Evolutionary conservation across 768 basidiomycete species (phyloP).

Genomic region (Leccinum subtestaceum): DNA sequence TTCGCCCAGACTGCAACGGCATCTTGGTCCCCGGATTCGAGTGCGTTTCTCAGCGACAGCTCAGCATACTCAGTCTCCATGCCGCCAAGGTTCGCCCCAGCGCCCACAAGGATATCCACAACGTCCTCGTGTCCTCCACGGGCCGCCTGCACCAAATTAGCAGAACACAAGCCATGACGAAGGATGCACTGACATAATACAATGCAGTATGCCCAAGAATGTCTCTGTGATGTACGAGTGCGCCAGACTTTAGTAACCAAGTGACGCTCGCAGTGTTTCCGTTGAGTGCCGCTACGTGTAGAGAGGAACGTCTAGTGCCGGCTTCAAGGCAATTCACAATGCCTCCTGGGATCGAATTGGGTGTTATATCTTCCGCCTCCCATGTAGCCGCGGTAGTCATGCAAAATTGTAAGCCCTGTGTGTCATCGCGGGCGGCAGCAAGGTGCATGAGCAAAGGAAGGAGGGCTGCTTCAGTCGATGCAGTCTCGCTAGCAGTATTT

Average conservation of each 20-base stretch:
- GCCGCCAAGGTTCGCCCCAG: slow-evolving; percentile 73
- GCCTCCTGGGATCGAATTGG: slow-evolving; percentile 51
- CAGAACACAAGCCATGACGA: background rate
- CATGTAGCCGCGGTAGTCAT: slow-evolving; percentile 33
- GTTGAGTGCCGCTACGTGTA: slow-evolving; percentile 77
- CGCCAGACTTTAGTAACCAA: slow-evolving; percentile 66
- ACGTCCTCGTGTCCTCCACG: slow-evolving; percentile 62
- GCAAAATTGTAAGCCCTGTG: slow-evolving; percentile 61
- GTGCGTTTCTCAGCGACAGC: slow-evolving; percentile 42
- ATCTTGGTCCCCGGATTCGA: slow-evolving; percentile 39
- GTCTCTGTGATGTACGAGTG: slow-evolving; percentile 81
- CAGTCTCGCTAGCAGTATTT: slow-evolving; percentile 74
- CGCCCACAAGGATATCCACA: slow-evolving; percentile 63
- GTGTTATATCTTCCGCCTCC: slow-evolving; percentile 21
- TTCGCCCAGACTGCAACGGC: slow-evolving; percentile 54
- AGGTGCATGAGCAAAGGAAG: slow-evolving; percentile 78
- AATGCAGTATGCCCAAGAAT: slow-evolving; percentile 77
- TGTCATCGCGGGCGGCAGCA: slow-evolving; percentile 69
- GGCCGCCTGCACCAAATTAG: slow-evolving; percentile 53
- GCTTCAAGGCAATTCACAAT: slow-evolving; percentile 71
- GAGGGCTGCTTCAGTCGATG: slow-evolving; percentile 64
- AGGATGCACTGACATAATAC: slow-evolving; percentile 60
- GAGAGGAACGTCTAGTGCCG: slow-evolving; percentile 68
- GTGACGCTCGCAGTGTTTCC: slow-evolving; percentile 46
- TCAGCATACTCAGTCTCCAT: slow-evolving; percentile 60